phyloP scores from a whole-genome alignment of 306 rosid species.

The Sechiopsis laciniata region DNA sequence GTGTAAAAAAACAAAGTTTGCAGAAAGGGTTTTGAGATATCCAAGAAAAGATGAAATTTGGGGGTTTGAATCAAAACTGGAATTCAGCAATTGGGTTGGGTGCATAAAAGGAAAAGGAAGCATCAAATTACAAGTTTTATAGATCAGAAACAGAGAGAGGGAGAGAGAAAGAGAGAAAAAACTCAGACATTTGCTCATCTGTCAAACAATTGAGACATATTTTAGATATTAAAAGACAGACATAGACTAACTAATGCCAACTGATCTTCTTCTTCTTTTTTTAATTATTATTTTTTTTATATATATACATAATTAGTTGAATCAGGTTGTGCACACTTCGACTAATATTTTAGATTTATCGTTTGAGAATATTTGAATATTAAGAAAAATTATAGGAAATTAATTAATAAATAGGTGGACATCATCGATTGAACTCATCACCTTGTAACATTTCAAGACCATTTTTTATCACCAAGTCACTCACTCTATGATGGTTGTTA shows the following conservation, averaged over 20 bases:
- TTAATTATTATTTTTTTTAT: no score
- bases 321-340: no score
- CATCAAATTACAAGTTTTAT: conserved; percentile 51
- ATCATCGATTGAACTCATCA: no score
- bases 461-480: no score
- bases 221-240: conserved; percentile 65
- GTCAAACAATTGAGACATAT: conserved; percentile 54
- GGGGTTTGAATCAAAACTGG: conserved; percentile 15
- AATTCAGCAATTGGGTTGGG: conserved; percentile 31
- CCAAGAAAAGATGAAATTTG: no score
- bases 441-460: no score
- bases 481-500: no score
- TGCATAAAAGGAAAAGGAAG: conserved; percentile 42
- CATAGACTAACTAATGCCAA: conserved; percentile 67
- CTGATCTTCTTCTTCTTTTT: conserved; percentile 46
- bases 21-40: conserved; percentile 29
- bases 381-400: no score
- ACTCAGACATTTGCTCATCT: conserved; percentile 39
- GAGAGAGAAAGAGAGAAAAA: background rate
- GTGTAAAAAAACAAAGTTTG: background rate
- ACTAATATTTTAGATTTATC: no score
- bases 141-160: conserved; percentile 44
- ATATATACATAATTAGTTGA: no score
- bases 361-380: no score
- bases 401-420: no score